Percentiles rank a stretch among this genome's conserved stretches.
phyloP scores from a whole-genome alignment of 257 asterid genomes.

The Solanum sitiens region DNA sequence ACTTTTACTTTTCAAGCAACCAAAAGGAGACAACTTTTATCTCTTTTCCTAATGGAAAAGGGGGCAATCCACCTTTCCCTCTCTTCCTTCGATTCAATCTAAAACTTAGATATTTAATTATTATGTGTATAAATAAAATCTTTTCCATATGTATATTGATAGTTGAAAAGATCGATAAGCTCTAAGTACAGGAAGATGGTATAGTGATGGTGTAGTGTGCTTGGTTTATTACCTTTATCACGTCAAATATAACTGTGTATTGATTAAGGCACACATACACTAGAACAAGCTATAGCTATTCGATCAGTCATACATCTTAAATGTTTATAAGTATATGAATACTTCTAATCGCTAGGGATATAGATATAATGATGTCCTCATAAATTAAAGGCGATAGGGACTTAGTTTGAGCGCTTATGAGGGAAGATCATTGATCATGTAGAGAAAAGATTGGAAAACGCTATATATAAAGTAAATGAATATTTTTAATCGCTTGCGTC shows the following conservation, averaged over 20 bases:
- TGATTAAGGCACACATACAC: too few species aligned
- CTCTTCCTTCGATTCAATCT: neutral
- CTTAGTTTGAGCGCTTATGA: neutral
- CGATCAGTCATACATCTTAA: neutral
- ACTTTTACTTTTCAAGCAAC: neutral
- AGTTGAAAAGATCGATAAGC: neutral
- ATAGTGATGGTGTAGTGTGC: neutral
- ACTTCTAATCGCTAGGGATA: too few species aligned
- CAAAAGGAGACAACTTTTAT: neutral
- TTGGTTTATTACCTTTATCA: neutral
- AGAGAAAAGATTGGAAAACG: neutral
- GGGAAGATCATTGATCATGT: neutral
- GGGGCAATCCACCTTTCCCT: neutral
- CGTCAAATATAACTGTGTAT: neutral
- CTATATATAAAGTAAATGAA: accelerated
- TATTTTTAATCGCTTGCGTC: neutral
- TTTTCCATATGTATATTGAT: neutral
- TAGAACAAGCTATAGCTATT: too few species aligned
- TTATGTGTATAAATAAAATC: neutral
- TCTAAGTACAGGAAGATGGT: neutral
- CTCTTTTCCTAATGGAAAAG: neutral
- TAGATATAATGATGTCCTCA: too few species aligned
- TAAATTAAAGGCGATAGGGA: neutral
- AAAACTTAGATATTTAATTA: neutral
- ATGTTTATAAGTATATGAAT: too few species aligned